A percentile compares a stretch with the other conserved stretches of the same genome.
phyloP scores from a whole-genome alignment of 768 basidiomycete species.

The Podaxis pistillaris region DNA sequence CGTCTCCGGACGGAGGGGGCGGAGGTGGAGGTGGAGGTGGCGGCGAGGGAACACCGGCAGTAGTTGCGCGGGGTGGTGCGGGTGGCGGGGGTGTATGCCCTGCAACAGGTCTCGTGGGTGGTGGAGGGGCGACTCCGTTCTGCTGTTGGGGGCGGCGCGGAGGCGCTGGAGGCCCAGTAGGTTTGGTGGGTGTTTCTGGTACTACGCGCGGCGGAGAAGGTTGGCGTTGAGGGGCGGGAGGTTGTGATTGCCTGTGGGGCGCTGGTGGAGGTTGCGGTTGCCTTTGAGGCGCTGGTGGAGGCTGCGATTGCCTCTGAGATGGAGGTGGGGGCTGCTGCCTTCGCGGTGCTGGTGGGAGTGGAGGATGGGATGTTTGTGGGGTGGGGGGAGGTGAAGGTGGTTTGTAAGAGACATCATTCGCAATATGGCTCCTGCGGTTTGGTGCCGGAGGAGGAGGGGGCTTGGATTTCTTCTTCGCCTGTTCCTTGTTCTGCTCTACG shows the following conservation, averaged over 20 bases:
- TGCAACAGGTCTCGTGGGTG: conserved; percentile 29
- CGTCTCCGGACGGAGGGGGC: background rate
- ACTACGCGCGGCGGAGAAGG: conserved; percentile 37
- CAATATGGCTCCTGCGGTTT: conserved; percentile 27
- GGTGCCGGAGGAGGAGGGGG: conserved; percentile 51
- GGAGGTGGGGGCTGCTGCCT: conserved; percentile 22
- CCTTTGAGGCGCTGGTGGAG: conserved; percentile 18
- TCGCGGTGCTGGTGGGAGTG: conserved; percentile 31
- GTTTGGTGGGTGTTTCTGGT: conserved; percentile 39
- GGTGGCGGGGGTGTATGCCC: conserved; percentile 30
- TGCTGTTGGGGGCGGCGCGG: conserved; percentile 34
- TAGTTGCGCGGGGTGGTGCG: conserved; percentile 34
- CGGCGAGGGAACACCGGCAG: conserved; percentile 8
- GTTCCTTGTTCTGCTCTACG: conserved; percentile 49
- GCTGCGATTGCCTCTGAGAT: conserved; percentile 16
- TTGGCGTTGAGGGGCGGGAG: background rate
- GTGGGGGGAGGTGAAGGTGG: conserved; percentile 37
- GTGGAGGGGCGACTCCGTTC: conserved; percentile 31
- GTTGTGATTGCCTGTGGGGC: conserved; percentile 16
- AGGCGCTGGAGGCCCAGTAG: conserved; percentile 27
- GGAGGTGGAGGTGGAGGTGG: conserved; percentile 35
- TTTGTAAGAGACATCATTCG: conserved; percentile 31
- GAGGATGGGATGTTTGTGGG: conserved; percentile 28
- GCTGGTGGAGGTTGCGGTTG: conserved; percentile 37
- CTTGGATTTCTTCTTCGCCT: conserved; percentile 43